Evolutionary conservation across 306 rosid species (phyloP), one percentile per base, ranked within the genome.

Genomic region (Vigna radiata): DNA sequence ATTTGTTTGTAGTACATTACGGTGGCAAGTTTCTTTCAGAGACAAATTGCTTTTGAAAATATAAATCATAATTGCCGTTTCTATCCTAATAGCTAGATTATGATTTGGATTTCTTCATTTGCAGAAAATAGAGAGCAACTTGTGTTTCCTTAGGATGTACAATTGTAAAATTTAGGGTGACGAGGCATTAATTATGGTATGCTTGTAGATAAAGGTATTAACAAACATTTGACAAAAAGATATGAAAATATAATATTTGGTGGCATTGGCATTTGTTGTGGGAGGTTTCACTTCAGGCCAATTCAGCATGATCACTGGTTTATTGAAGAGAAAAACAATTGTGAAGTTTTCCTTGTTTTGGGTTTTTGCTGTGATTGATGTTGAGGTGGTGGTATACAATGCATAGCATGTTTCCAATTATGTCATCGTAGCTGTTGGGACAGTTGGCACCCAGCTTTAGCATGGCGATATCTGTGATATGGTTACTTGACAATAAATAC

Each of bases 41-140:
- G 52, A 10, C 50, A 33, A 50, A 49, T 19, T 17, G 3, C 44
- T 41, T 68, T 43, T 14, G 71, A 47, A 37, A 75, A 31, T 68
- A 9, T 27, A 47, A 49, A 61, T 19, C 31, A 37, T 68, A 39
- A 27, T 27, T 27, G 48, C 8, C 11, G 62, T 48, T 15, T 48
- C 19, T 49, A 44, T 3, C 49, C 13, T 44, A 44, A 12, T 79
- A 54, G 62, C 55, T 27, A 13, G 55, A 25, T 33, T 70, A 9
- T 48, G 23, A 27, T 55, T 37, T 69, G 68, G 50, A 59, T 83
- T 61, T 54, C 68, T 15, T 48, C 41, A 62, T 70, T 62, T 37
- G 55, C 58, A 4, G 23, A 72, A 69, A 53, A n/a, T 54, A 62
- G 43, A 62, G 43, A 47, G 62, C 37, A 43, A 65, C 46, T 43